Conservation (phyloP, 2,329 filamentous ascomycete species). For the Aspergillus latus region DNA sequence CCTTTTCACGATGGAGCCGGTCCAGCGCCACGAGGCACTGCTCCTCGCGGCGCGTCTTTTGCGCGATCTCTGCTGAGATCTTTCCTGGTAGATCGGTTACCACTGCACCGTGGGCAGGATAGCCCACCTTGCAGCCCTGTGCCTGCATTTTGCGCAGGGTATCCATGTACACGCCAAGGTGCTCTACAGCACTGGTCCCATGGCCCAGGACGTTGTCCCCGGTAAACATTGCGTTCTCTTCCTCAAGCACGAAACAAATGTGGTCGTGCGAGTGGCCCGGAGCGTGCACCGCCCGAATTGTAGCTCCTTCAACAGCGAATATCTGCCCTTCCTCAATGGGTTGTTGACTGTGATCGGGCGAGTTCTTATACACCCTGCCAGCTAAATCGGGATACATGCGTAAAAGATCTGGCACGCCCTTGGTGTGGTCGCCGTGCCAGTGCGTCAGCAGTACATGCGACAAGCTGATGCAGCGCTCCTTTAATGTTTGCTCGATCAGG, state of each 20-base stretch:
- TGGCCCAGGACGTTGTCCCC: slow-evolving; percentile 76
- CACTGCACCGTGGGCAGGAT: slow-evolving; percentile 48
- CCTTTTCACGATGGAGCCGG: neutral
- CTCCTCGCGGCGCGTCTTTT: slow-evolving; percentile 43
- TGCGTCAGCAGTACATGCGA: slow-evolving; percentile 47
- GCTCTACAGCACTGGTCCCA: slow-evolving; percentile 42
- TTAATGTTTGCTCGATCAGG: slow-evolving; percentile 36
- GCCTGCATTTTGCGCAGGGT: slow-evolving; percentile 35
- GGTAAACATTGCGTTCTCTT: slow-evolving; percentile 75
- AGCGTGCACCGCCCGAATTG: slow-evolving; percentile 45
- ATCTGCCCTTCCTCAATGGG: slow-evolving; percentile 40
- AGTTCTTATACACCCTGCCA: slow-evolving; percentile 39
- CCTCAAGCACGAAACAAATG: slow-evolving; percentile 67
- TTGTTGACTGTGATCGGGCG: slow-evolving; percentile 31
- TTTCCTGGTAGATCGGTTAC: slow-evolving; percentile 42
- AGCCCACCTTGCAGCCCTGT: slow-evolving; percentile 41
- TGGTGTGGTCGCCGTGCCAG: slow-evolving; percentile 49
- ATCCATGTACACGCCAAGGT: slow-evolving; percentile 40
- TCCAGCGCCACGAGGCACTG: slow-evolving; percentile 41
- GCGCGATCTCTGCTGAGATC: slow-evolving; percentile 38
- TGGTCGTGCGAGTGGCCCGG: slow-evolving; percentile 75
- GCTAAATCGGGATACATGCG: slow-evolving; percentile 29
- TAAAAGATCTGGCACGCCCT: slow-evolving; percentile 43
- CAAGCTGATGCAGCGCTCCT: slow-evolving; percentile 30
- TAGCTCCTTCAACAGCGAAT: slow-evolving; percentile 43